Evolutionary conservation across 2,329 filamentous ascomycete species (phyloP).

Genomic region (Helminthosporium solani): DNA sequence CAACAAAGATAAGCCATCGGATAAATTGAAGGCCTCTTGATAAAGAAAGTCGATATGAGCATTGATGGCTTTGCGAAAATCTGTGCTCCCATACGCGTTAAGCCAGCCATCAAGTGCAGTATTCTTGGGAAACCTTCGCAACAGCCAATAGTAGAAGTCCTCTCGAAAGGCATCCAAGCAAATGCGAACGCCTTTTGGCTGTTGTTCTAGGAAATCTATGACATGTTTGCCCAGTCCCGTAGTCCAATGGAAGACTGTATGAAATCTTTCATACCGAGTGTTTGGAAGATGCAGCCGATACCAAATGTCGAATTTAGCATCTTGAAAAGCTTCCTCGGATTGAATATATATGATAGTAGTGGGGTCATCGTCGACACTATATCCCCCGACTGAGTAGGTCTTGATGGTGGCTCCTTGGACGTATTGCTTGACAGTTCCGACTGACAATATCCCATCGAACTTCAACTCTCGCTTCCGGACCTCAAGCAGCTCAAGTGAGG

Average conservation of each 20-base stretch:
- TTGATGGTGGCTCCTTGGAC: constrained; percentile 59
- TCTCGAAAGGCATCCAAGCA: constrained; percentile 58
- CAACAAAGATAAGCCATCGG: constrained; percentile 35
- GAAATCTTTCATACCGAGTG: constrained; percentile 62
- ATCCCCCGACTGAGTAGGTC: constrained; percentile 65
- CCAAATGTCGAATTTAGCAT: constrained; percentile 52
- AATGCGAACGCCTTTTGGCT: constrained; percentile 33
- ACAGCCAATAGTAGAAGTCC: constrained; percentile 61
- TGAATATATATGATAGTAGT: constrained; percentile 64
- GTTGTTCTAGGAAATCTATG: constrained; percentile 61
- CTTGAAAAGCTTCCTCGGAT: constrained; percentile 44
- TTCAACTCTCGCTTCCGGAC: constrained; percentile 18
- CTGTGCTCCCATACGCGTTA: constrained; percentile 42
- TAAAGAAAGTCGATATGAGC: constrained; percentile 64
- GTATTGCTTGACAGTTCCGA: constrained; percentile 48
- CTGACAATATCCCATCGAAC: constrained; percentile 46
- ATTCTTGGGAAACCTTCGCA: constrained; percentile 46
- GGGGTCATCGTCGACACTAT: constrained; percentile 54
- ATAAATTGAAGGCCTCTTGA: constrained; percentile 61
- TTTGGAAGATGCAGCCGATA: constrained; percentile 63
- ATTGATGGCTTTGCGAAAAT: constrained; percentile 64
- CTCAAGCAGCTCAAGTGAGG: constrained; percentile 21
- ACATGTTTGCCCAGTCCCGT: constrained; percentile 70
- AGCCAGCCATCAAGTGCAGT: constrained; percentile 58
- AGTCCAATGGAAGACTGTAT: constrained; percentile 67